A percentile compares a stretch with the other conserved stretches of the same genome.
Evolutionary conservation across 345 rosid genomes (phyloP).

Genomic region (Carallia pectinifolia): DNA sequence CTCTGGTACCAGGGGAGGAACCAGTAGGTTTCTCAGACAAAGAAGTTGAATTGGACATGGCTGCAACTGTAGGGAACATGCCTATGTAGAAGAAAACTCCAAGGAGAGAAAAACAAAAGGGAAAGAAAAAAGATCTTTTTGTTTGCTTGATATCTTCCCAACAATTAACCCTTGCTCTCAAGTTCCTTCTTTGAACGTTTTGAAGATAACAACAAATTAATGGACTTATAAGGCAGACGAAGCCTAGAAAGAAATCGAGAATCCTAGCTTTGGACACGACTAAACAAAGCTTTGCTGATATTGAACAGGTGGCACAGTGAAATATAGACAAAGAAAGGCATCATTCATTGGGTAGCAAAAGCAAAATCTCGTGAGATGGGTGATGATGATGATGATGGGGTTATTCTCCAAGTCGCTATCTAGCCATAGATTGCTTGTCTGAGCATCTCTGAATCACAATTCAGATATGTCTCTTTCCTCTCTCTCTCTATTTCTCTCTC

Average conservation of each 20-base stretch:
- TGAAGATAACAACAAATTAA: slow-evolving; percentile 27
- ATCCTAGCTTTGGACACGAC: slow-evolving; percentile 44
- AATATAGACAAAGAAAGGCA: slow-evolving; percentile 59
- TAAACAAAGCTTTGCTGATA: slow-evolving; percentile 34
- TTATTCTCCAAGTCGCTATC: slow-evolving; percentile 77
- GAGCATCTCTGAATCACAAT: slow-evolving; percentile 39
- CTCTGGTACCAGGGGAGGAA: slow-evolving; percentile 59
- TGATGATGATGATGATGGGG: slow-evolving; percentile 52
- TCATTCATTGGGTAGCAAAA: slow-evolving; percentile 61
- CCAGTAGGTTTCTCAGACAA: slow-evolving; percentile 68
- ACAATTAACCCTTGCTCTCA: slow-evolving; percentile 13
- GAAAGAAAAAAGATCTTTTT: slow-evolving; percentile 11
- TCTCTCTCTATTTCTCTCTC: slow-evolving; percentile 19
- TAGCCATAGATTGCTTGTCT: slow-evolving; percentile 51
- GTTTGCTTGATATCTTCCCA: slow-evolving; percentile 20
- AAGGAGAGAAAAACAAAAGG: slow-evolving; percentile 36
- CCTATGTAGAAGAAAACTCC: slow-evolving; percentile 43
- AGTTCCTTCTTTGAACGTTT: slow-evolving; percentile 22
- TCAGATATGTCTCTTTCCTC: slow-evolving; percentile 38
- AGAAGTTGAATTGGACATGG: slow-evolving; percentile 60
- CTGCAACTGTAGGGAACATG: slow-evolving; percentile 53
- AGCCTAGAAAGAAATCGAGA: slow-evolving; percentile 29
- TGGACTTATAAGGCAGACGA: background rate
- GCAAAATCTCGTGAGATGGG: slow-evolving; percentile 59
- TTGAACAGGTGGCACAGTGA: slow-evolving; percentile 39